Conservation (phyloP, 2,329 filamentous ascomycete species). For the Pseudogymnoascus sp. region DNA sequence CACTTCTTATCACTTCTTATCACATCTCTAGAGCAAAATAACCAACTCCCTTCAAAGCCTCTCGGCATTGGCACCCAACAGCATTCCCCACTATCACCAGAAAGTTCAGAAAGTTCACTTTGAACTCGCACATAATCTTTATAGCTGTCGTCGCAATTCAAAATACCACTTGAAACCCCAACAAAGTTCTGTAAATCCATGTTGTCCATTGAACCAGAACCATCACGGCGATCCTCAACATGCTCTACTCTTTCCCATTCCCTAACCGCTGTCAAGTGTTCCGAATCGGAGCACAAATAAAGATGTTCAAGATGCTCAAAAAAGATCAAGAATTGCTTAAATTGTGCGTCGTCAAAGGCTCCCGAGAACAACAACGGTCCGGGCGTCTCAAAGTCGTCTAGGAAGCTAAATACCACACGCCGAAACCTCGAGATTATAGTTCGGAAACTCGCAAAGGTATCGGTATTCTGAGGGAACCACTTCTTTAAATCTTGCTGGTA, state of each 20-base stretch:
- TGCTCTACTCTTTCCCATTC: constrained; percentile 12
- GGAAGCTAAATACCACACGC: constrained; percentile 11
- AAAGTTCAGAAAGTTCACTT: constrained; percentile 11
- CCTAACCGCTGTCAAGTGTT: constrained; percentile 8
- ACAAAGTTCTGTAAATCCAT: constrained; percentile 11
- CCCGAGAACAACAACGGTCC: background rate
- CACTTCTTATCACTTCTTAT: constrained; percentile 11
- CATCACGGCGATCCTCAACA: constrained; percentile 9
- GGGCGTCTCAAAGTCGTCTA: constrained; percentile 9
- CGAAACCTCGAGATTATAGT: constrained; percentile 11
- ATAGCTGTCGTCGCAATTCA: constrained; percentile 11
- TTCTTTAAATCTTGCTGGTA: constrained; percentile 10
- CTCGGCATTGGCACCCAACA: constrained; percentile 12
- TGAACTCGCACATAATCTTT: constrained; percentile 12
- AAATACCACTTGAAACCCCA: constrained; percentile 12
- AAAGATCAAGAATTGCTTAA: constrained; percentile 13
- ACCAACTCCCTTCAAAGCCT: constrained; percentile 12
- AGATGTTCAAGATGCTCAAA: constrained; percentile 11
- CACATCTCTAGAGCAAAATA: constrained; percentile 10
- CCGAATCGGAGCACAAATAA: constrained; percentile 10
- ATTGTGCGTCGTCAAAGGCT: constrained; percentile 8
- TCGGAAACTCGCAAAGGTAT: constrained; percentile 11
- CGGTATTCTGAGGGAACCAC: constrained; percentile 12
- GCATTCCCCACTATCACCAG: constrained; percentile 9
- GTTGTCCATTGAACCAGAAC: constrained; percentile 3